These are phyloP conservation scores for Xylaria sp. DNA, from an alignment of 2,329 filamentous ascomycete species.

Conservation along the genomic window DNA sequence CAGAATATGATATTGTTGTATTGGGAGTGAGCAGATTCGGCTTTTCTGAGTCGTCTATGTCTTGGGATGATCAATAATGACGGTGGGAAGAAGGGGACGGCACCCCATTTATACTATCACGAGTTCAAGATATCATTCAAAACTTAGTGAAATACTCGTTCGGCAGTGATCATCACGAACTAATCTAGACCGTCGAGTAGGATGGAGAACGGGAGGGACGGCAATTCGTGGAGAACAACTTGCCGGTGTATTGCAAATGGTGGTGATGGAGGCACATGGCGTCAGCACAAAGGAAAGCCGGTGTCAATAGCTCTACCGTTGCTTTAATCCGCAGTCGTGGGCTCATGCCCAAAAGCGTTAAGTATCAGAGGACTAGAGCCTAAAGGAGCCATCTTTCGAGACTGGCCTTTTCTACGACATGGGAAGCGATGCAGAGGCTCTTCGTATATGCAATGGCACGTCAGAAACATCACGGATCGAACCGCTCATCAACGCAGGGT, in stretches of 20 bases:
- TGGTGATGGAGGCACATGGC: slow-evolving; percentile 19
- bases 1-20: neutral
- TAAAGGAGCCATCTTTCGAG: slow-evolving; percentile 17
- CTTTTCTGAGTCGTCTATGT: slow-evolving; percentile 3
- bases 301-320: neutral
- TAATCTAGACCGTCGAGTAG: slow-evolving; percentile 1
- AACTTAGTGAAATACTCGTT: neutral
- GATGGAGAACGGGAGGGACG: slow-evolving; percentile 18
- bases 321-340: slow-evolving; percentile 14
- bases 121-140: slow-evolving; percentile 11
- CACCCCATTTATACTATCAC: slow-evolving; percentile 28
- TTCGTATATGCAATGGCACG: slow-evolving; percentile 48
- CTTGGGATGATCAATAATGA: slow-evolving; percentile 1
- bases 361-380: slow-evolving; percentile 13
- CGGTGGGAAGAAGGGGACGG: slow-evolving; percentile 1
- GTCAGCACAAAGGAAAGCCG: slow-evolving; percentile 22
- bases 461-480: slow-evolving; percentile 30
- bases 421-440: slow-evolving; percentile 25
- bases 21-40: slow-evolving; percentile 21
- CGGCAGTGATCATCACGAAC: slow-evolving; percentile 31
- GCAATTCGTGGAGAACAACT: slow-evolving; percentile 7
- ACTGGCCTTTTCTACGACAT: slow-evolving; percentile 1
- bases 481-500: slow-evolving; percentile 1
- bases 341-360: slow-evolving; percentile 30
- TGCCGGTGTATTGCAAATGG: slow-evolving; percentile 12